phyloP scores from a whole-genome alignment of 768 basidiomycete genomes.

The Trametes cubensis region DNA sequence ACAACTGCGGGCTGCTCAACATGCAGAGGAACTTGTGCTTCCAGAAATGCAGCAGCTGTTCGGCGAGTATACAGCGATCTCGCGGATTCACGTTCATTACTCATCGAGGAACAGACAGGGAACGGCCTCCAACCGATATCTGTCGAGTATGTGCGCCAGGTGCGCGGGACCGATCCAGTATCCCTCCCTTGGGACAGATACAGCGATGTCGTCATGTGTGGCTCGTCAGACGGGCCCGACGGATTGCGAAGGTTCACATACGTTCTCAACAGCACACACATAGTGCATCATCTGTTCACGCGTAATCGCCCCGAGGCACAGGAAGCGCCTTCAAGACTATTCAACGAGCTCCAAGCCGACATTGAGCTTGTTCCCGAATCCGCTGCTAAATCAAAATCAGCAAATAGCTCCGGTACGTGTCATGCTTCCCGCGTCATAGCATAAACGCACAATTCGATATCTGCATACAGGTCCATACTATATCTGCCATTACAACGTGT shows the following conservation, averaged over 20 bases:
- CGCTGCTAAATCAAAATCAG: neutral
- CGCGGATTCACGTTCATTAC: neutral
- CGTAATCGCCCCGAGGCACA: conserved; percentile 15
- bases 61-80: neutral
- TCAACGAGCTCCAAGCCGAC: conserved; percentile 15
- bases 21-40: conserved; percentile 19
- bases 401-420: neutral
- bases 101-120: neutral
- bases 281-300: conserved; percentile 23
- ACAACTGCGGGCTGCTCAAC: conserved; percentile 18
- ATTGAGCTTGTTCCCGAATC: conserved; percentile 11
- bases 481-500: neutral
- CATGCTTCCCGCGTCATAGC: no score
- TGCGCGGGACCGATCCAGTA: conserved; percentile 11
- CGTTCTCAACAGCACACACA: neutral
- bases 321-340: conserved; percentile 10
- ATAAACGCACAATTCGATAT: no score
- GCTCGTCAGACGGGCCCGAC: neutral
- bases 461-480: conserved; percentile 12
- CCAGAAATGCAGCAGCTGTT: conserved; percentile 20
- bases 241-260: conserved; percentile 12
- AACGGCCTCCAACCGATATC: conserved; percentile 19
- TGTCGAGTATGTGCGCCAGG: conserved; percentile 18
- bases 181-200: conserved; percentile 22
- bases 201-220: neutral